Base-by-base conservation (phyloP, 495 filamentous ascomycete genomes). In the Jackrogersella minutella region DNA sequence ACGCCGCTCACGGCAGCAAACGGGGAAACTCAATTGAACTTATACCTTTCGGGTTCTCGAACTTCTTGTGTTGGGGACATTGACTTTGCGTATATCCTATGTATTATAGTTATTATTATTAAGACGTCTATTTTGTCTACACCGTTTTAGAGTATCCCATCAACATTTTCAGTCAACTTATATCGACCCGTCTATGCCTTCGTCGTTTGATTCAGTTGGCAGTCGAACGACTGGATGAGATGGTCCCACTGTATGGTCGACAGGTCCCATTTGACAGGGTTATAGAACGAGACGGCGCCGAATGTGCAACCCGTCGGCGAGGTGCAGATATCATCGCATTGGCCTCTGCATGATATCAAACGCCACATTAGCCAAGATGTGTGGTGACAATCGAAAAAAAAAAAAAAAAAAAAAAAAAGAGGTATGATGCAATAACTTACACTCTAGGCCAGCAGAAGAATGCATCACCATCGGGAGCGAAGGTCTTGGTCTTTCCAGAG, bases 251-350 rank as follows among this genome's bases (percentile, higher is more conserved):
- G 40, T 21, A 79, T 71, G 24, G 51, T 52, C 5, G 67, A 66
- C 26, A 81, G 55, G 51, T 81, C 73, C 71, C 70, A 78, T 62
- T 78, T 80, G 62, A 76, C 4, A 16, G 66, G 59, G 41, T 73
- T 74, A 44, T 67, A 33, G 58, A 73, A 79, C 43, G 70, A 66
- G 31, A 81, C 71, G 8, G 73, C 43, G 30, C 69, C 72, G 40
- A 80, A 73, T 14, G 79, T 80, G 73, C 80, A 82, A 41, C 80
- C 80, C n/a, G 70, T 72, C n/a, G 78, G 77, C 17, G 77, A 78
- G 0, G 51, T 78, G 76, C 80, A 81, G 22, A 79, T 73, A 2
- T 69, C 74, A 17, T 61, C 71, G 66, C 80, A 82, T 17, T 51
- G 55, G 46, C 58, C 62, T 22, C 72, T 74, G 49, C 31, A 58